Conservation (phyloP, 345 rosid genomes). For the Cardamine occulta region DNA sequence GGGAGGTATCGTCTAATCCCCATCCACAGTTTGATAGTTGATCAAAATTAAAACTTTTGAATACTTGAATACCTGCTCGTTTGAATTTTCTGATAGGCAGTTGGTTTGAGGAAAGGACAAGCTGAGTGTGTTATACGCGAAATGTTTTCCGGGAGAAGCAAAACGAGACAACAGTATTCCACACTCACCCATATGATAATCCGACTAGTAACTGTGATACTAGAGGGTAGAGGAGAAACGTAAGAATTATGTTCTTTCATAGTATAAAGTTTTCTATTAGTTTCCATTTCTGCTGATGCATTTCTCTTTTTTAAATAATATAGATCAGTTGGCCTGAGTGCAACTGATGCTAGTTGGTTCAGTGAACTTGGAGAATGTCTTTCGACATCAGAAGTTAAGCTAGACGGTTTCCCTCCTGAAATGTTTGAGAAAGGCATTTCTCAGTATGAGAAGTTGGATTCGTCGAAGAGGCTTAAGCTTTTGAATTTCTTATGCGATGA, state of each 20-base stretch:
- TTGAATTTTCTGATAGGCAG: constrained; percentile 50
- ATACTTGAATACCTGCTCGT: constrained; percentile 2
- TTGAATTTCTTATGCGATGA: constrained; percentile 74
- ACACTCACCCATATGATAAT: constrained; percentile 57
- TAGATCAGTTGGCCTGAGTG: constrained; percentile 55
- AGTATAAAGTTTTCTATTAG: neutral
- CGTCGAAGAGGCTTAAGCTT: constrained; percentile 56
- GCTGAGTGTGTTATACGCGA: constrained; percentile 69
- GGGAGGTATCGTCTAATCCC: constrained; percentile 51
- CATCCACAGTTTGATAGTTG: neutral
- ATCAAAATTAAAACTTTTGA: neutral
- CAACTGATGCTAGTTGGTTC: constrained; percentile 65
- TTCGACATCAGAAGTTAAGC: constrained; percentile 44
- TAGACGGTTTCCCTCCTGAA: constrained; percentile 46
- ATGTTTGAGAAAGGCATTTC: constrained; percentile 47
- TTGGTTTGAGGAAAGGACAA: constrained; percentile 74
- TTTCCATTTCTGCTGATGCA: constrained; percentile 18
- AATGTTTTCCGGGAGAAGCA: constrained; percentile 55
- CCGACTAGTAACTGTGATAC: constrained; percentile 59
- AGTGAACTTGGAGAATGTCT: constrained; percentile 53
- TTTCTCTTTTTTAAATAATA: constrained; percentile 22
- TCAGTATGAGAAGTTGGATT: constrained; percentile 50
- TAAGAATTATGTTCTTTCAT: constrained; percentile 40
- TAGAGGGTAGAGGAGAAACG: constrained; percentile 59
- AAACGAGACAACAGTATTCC: constrained; percentile 57